Evolutionary conservation across 495 filamentous ascomycete genomes (phyloP).

Genomic region (Echria macrotheca): DNA sequence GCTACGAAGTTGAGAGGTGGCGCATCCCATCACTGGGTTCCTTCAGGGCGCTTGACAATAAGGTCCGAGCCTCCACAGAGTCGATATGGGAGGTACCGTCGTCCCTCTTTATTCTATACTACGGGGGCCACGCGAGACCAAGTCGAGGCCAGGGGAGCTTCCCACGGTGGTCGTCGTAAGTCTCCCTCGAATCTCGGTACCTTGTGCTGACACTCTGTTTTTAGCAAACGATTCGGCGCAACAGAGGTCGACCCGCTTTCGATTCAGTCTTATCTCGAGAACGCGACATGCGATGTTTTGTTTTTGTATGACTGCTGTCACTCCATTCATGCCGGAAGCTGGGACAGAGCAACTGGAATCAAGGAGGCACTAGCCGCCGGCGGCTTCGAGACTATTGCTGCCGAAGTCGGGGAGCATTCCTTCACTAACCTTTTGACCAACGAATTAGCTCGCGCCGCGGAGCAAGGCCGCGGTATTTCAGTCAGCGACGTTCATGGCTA

Average conservation of each 20-base stretch:
- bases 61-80: neutral
- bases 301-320: conserved; percentile 14
- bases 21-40: neutral
- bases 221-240: too few species aligned
- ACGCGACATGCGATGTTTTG: conserved; percentile 6
- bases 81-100: neutral
- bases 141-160: neutral
- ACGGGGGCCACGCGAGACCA: conserved; percentile 4
- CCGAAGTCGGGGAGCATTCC: conserved; percentile 9
- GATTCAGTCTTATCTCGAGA: conserved; percentile 1
- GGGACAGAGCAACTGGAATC: neutral
- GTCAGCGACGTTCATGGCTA: conserved; percentile 5
- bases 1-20: neutral
- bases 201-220: neutral
- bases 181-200: neutral
- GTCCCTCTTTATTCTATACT: conserved; percentile 6
- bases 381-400: conserved; percentile 6
- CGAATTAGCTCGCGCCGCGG: conserved; percentile 5
- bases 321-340: conserved; percentile 8
- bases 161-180: conserved; percentile 4
- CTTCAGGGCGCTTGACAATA: neutral
- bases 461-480: neutral
- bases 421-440: conserved; percentile 9
- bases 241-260: conserved; percentile 2
- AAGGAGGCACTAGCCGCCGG: conserved; percentile 10